Conservation (phyloP, 306 rosid genomes). For the Sechiopsis laciniata region DNA sequence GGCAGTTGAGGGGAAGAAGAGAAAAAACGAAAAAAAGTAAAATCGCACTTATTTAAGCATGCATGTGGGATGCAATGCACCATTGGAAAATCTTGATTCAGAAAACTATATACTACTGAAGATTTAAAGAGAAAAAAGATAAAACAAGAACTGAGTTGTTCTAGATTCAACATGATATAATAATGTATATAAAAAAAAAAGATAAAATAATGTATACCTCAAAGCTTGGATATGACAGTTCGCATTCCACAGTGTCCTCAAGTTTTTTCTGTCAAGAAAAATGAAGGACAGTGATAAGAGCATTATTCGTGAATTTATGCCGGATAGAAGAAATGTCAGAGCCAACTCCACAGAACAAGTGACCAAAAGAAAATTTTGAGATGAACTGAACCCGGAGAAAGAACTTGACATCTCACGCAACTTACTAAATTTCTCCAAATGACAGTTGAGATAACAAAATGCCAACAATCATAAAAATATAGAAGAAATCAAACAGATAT, state of each 20-base stretch:
- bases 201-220: constrained; percentile 47
- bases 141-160: not conserved
- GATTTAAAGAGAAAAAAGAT: not conserved
- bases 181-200: no score
- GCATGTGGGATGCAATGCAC: not conserved
- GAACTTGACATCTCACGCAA: not conserved
- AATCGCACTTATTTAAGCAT: not conserved
- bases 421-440: not conserved
- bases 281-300: constrained; percentile 13
- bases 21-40: not conserved
- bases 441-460: not conserved
- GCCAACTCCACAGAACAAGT: not conserved
- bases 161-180: constrained; percentile 1
- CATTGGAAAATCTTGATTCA: not conserved
- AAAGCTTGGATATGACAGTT: constrained; percentile 56
- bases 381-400: not conserved
- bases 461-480: not conserved
- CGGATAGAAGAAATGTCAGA: not conserved
- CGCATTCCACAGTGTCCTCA: constrained; percentile 61
- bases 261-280: constrained; percentile 54
- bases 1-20: not conserved
- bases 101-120: constrained; percentile 10
- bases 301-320: constrained; percentile 5
- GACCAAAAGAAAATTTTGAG: not conserved
- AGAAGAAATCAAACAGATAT: constrained; percentile 11